Conservation (phyloP, 176 grass and related monocot species). For the Oryza glaberrima region DNA sequence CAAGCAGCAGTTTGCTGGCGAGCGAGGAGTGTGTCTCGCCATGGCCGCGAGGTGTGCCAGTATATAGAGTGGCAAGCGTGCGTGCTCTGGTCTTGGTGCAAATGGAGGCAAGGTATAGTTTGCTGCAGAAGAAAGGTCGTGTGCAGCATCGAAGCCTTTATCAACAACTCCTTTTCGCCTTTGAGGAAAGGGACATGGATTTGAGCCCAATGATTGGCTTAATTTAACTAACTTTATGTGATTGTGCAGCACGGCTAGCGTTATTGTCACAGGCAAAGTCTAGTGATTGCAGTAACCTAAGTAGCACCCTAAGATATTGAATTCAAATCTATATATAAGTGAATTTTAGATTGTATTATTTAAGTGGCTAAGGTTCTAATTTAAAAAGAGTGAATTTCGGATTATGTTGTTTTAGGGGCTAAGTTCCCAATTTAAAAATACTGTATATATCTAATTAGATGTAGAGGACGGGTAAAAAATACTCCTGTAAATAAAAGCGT, state of each 20-base stretch:
- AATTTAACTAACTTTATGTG: neutral
- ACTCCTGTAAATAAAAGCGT: too few relatives aligned
- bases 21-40: neutral
- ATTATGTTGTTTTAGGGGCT: too few relatives aligned
- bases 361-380: too few relatives aligned
- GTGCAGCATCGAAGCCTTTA: neutral
- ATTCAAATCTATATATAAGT: too few relatives aligned
- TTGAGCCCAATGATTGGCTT: neutral
- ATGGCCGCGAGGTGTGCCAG: neutral
- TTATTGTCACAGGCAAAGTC: too few relatives aligned
- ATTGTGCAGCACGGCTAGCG: neutral
- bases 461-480: too few relatives aligned
- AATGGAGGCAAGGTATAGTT: conserved; percentile 79
- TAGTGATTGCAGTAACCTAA: too few relatives aligned
- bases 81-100: conserved; percentile 24
- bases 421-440: too few relatives aligned
- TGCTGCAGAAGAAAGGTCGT: conserved; percentile 56
- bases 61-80: conserved; percentile 34
- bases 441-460: too few relatives aligned
- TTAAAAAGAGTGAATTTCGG: too few relatives aligned
- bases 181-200: neutral
- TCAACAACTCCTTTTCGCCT: conserved; percentile 10
- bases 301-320: too few relatives aligned
- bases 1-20: conserved; percentile 3
- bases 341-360: too few relatives aligned